Conservation (phyloP, 257 asterid species). For the Verbena officinalis region DNA sequence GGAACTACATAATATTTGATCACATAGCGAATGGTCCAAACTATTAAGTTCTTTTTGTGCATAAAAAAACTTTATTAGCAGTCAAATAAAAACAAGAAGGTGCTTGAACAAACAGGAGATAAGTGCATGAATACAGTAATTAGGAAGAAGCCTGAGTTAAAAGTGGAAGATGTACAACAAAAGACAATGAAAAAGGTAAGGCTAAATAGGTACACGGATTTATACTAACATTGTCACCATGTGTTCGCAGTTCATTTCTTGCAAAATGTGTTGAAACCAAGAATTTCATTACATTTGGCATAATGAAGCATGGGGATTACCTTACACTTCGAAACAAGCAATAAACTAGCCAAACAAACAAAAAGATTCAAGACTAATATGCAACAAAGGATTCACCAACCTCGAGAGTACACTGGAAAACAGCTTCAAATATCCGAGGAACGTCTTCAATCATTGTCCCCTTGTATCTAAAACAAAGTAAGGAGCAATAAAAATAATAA, state of each 20-base stretch:
- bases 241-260: not conserved
- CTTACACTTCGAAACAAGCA: not conserved
- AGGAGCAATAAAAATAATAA: conserved; percentile 11
- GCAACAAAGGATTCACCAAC: conserved; percentile 39
- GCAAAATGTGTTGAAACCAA: too few relatives aligned
- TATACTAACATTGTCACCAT: not conserved
- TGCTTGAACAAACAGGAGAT: not conserved
- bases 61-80: too few relatives aligned
- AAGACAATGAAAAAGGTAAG: not conserved
- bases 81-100: not conserved
- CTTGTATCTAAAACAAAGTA: conserved; percentile 63
- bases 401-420: conserved; percentile 97
- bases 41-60: not conserved
- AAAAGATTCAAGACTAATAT: not conserved
- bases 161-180: conserved; percentile 8
- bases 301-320: conserved; percentile 8
- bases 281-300: not conserved
- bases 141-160: not conserved
- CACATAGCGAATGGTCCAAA: not conserved
- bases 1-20: not conserved
- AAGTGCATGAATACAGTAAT: too few relatives aligned
- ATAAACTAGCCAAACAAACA: not conserved
- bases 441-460: conserved; percentile 94
- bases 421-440: conserved; percentile 96
- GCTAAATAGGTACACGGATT: not conserved